These are phyloP conservation scores for Ceratocystis smalleyi DNA, from an alignment of 2,329 filamentous ascomycete species.

Conservation along the genomic window DNA sequence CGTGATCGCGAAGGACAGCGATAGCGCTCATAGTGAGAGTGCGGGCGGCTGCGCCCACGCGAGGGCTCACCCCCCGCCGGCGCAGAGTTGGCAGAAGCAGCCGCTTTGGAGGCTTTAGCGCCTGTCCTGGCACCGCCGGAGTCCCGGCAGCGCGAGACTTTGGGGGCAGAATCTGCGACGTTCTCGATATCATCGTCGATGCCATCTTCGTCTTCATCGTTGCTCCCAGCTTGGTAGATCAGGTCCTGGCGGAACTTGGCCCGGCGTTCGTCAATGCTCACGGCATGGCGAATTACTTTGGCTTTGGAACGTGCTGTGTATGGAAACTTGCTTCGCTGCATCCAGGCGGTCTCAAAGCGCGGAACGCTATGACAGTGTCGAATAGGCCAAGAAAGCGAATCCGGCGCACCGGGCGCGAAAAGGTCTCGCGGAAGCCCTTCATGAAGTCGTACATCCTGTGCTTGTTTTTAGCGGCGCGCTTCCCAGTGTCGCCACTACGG, in stretches of 20 bases:
- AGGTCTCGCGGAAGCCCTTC: constrained; percentile 67
- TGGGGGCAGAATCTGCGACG: background rate
- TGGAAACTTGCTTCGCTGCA: constrained; percentile 64
- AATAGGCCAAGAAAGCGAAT: constrained; percentile 68
- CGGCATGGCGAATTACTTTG: constrained; percentile 50
- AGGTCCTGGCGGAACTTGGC: constrained; percentile 59
- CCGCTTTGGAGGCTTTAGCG: background rate
- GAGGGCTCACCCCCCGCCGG: constrained; percentile 16
- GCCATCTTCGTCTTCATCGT: constrained; percentile 16
- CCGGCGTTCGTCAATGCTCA: constrained; percentile 54
- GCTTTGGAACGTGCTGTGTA: constrained; percentile 45
- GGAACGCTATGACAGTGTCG: constrained; percentile 67
- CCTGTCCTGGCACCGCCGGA: background rate
- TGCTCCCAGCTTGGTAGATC: constrained; percentile 35
- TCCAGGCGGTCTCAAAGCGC: constrained; percentile 59
- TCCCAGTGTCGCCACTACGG: constrained; percentile 32
- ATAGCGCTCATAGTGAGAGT: constrained; percentile 17
- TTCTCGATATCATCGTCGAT: constrained; percentile 6
- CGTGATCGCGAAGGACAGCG: constrained; percentile 24
- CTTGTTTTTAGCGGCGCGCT: constrained; percentile 30
- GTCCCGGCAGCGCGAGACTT: background rate
- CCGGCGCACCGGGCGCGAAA: constrained; percentile 56
- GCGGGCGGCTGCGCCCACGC: background rate
- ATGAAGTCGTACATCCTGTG: constrained; percentile 57
- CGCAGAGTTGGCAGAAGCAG: background rate